Evolutionary conservation across 805 yeast species (phyloP), one percentile per base, ranked within the genome.

Genomic region (Ogataea minuta): DNA sequence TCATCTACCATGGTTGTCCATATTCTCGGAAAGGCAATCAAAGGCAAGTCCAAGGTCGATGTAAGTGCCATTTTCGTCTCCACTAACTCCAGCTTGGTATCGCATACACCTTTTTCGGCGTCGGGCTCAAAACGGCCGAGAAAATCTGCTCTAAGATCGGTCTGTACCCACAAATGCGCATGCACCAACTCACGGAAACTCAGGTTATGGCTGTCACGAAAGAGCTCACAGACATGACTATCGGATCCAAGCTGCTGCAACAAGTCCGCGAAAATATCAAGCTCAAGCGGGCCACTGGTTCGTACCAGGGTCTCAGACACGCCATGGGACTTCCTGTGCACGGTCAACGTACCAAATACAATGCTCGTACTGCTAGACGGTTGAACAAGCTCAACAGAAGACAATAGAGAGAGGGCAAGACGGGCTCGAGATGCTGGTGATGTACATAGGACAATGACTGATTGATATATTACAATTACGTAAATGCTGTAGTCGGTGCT

Each of bases 331-430:
- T 77, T 23, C 93, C 95, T 13, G 91, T 82, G 17, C 75, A 75
- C 60, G 99, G 99, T 54, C 98, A 93, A 71, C 75, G 83, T 46
- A 93, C 99, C 12, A 80, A 87, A 69, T 86, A 84, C 48, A 93
- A 93, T 60, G 95, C 95, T 23, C 72, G 74, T 59, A 91, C 96
- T 17, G 99, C 98, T 14, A 81, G 80, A 68, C 81, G 79, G 63
- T 75, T 91, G 64, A 91, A 91, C 66, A 79, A 76, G 55, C 63
- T 86, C 35, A 83, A 85, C 48, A 81, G 93, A 53, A 53, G 9
- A 6, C 41, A 37, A 12, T 37, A 27, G 21, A 4, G 15, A 19
- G 21, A 19, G 21, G 8, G 21, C 21, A 19, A 8, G 21, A 19
- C 21, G 8, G 21, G 8, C 21, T 19, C 12, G 6, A 27, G 30